Conservation (phyloP, 345 rosid genomes). For the Lumnitzera littorea region DNA sequence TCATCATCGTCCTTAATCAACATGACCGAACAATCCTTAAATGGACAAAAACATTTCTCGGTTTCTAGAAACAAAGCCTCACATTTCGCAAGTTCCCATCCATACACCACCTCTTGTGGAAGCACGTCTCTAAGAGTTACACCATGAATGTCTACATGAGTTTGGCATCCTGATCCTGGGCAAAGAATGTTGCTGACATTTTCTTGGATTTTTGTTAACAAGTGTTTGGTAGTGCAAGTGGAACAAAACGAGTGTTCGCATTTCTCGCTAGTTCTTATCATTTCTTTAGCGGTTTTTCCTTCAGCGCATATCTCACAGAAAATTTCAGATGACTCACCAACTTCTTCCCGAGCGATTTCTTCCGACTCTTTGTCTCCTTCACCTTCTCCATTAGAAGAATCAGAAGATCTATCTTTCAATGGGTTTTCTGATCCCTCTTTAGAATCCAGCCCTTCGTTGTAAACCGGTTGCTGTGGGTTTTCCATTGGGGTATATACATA, state of each 20-base stretch:
- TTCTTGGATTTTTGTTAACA: slow-evolving; percentile 27
- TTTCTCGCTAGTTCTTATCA: slow-evolving; percentile 21
- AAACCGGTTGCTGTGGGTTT: too few species aligned
- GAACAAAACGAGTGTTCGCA: slow-evolving; percentile 52
- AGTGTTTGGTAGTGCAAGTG: slow-evolving; percentile 41
- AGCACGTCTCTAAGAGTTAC: slow-evolving; percentile 8
- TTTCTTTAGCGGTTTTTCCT: slow-evolving; percentile 24
- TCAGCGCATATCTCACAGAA: slow-evolving; percentile 58
- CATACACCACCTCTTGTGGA: slow-evolving; percentile 30
- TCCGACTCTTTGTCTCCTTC: not conserved
- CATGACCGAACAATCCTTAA: slow-evolving; percentile 55
- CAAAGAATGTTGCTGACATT: slow-evolving; percentile 26
- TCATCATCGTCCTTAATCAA: slow-evolving; percentile 28
- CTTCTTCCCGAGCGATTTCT: not conserved
- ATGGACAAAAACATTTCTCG: slow-evolving; percentile 60
- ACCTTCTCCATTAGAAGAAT: not conserved
- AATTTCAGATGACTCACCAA: slow-evolving; percentile 21
- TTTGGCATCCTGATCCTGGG: slow-evolving; percentile 43
- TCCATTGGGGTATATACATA: too few species aligned
- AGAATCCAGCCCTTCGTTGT: too few species aligned
- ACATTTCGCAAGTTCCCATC: slow-evolving; percentile 49
- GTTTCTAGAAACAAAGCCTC: slow-evolving; percentile 26
- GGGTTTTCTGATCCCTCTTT: too few species aligned
- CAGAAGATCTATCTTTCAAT: too few species aligned
- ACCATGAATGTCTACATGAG: slow-evolving; percentile 26